Base-by-base conservation (phyloP, 2,329 filamentous ascomycete species). In the Lasiodiplodia sp. region DNA sequence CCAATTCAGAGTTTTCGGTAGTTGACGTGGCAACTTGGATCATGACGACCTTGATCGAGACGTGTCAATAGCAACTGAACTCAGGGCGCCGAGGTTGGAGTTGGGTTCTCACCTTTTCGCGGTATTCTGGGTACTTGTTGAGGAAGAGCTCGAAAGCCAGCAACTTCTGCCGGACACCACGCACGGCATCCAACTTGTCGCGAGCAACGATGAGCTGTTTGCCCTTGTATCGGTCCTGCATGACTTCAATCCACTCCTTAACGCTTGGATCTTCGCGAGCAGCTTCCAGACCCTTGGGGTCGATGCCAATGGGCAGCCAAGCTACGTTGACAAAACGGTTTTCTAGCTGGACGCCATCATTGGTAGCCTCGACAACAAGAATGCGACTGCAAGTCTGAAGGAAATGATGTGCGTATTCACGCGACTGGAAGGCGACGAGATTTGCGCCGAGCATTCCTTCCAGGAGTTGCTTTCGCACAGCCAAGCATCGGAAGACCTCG, bases 381-480 rank as follows among this genome's bases (percentile, higher is more conserved):
- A 98, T 86, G 40, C 96, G 91, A 78, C 93, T 97, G 85, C 95
- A 97, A 0, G 95, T 98, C 80, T 97, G 94, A 62, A 97, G 84
- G 80, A 98, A 98, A 81, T 98, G 96, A 16, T 95, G 89, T 4
- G 92, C 91, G 76, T 98, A 98, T 79, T 98, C 95, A 68, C 91
- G 89, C 28, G 94, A 97, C 81, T 98, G 95, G 81, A 98, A 98
- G 1, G 93, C 94, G 71, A 98, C 88, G 14, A 98, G 84, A 74
- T 97, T 97, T 67, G 96, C 93, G 11, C 95, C 95, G 0, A 98
- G 88, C 85, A 98, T 95, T 67, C 96, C 95, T 73, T 97, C 91
- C 1, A 98, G 86, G 11, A 98, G 86, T 79, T 97, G 88, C 73
- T 92, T 94, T 69, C 95, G 91, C 12, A 93, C 90, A 2, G 95